Evolutionary conservation across 495 filamentous ascomycete genomes (phyloP).

Genomic region (Penicillium macrosclerotiorum): DNA sequence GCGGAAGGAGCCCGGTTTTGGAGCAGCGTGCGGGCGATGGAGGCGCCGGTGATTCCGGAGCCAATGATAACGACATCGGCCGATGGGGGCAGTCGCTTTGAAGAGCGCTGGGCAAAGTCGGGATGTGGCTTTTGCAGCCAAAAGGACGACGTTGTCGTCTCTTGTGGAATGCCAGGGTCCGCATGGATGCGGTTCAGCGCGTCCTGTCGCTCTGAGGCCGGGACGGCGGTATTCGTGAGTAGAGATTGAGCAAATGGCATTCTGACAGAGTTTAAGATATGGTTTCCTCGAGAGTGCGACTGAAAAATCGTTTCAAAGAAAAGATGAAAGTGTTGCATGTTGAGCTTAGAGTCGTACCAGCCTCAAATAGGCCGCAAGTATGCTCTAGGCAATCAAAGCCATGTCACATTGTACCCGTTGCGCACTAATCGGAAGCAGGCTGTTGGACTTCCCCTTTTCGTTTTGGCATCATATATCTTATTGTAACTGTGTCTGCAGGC

Average conservation of each 20-base stretch:
- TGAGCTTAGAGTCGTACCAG: not conserved
- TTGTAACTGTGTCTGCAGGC: no score
- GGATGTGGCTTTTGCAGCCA: conserved; percentile 62
- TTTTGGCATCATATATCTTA: not conserved
- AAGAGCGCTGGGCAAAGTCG: conserved; percentile 59
- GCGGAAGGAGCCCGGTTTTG: conserved; percentile 27
- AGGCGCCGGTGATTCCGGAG: conserved; percentile 69
- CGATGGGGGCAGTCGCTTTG: conserved; percentile 52
- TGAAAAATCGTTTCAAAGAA: no score
- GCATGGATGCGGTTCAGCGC: conserved; percentile 26
- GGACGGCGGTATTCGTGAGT: conserved; percentile 17
- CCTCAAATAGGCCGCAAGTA: conserved; percentile 1
- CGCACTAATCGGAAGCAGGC: conserved; percentile 13
- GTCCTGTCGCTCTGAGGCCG: conserved; percentile 18
- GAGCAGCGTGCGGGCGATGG: conserved; percentile 61
- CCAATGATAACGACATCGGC: conserved; percentile 70
- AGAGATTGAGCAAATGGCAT: conserved; percentile 24
- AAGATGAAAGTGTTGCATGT: no score
- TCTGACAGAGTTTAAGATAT: not conserved
- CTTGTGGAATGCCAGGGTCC: conserved; percentile 32
- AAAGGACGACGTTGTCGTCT: conserved; percentile 63
- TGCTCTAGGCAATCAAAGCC: no score
- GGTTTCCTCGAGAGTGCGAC: no score
- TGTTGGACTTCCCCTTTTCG: conserved; percentile 20
- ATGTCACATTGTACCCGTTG: no score